These are phyloP conservation scores for Nematocida major DNA, from an alignment of 371 early-diverging fungal species.

Conservation along the genomic window DNA sequence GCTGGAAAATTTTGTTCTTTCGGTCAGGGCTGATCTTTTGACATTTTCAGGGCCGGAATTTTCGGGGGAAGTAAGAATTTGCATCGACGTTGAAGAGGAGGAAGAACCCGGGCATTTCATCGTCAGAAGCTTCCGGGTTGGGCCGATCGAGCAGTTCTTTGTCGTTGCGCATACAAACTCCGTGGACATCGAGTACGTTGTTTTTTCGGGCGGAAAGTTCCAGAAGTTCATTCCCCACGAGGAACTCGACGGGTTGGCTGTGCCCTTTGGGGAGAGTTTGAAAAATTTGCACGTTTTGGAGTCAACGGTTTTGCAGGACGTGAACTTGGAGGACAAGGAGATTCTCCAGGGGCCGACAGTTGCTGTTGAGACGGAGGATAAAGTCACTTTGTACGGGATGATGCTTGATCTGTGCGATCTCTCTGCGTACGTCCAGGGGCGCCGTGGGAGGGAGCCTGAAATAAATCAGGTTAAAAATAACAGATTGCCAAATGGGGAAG, in stretches of 20 bases:
- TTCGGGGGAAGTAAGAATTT: no score
- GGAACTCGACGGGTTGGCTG: constrained; percentile 14
- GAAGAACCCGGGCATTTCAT: neutral
- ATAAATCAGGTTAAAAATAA: neutral
- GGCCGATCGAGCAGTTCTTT: constrained; percentile 1
- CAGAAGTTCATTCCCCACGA: constrained; percentile 7
- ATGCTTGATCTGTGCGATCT: neutral
- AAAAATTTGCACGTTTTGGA: neutral
- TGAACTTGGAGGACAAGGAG: constrained; percentile 24
- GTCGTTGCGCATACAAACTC: constrained; percentile 12
- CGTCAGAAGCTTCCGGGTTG: neutral
- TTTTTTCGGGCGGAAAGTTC: neutral
- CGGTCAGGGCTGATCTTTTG: no score
- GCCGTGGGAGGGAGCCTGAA: neutral
- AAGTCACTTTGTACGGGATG: neutral
- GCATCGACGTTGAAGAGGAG: neutral
- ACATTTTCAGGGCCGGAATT: no score
- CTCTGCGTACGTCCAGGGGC: neutral
- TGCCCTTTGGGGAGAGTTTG: neutral
- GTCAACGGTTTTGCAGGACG: neutral
- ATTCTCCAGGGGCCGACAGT: constrained; percentile 34
- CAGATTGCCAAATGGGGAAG: no score
- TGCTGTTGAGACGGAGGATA: neutral
- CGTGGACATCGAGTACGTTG: constrained; percentile 10
- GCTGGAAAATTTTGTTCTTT: no score